These are phyloP conservation scores for Xylaria acuta DNA, from an alignment of 495 filamentous ascomycete genomes.

Conservation along the genomic window DNA sequence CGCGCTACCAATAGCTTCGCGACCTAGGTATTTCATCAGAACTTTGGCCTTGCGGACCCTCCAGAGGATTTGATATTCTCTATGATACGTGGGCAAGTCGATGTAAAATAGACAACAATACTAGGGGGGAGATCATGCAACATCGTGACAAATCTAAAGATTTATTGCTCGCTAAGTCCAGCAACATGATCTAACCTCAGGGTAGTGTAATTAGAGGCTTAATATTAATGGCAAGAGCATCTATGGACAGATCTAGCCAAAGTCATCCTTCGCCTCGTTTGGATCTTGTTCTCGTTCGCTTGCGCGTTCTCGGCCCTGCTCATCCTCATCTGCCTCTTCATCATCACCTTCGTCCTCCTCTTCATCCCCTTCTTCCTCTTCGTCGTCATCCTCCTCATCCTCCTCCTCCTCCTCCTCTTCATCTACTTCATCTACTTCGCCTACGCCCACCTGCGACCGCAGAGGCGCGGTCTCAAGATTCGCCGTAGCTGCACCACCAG, in stretches of 20 bases:
- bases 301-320: not conserved
- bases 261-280: conserved; percentile 27
- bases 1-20: not conserved
- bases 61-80: not conserved
- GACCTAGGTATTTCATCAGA: not conserved
- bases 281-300: conserved; percentile 4
- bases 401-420: conserved; percentile 5
- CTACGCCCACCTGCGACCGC: conserved; percentile 31
- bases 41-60: not conserved
- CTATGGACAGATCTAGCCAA: conserved; percentile 19
- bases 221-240: not conserved
- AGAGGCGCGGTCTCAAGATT: conserved; percentile 58
- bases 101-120: not conserved
- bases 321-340: not conserved
- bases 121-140: not conserved
- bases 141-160: not conserved
- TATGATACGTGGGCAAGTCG: not conserved
- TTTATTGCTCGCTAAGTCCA: not conserved
- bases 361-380: not conserved
- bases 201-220: not conserved
- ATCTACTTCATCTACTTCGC: conserved; percentile 15
- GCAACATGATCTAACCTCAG: not conserved
- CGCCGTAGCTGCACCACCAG: conserved; percentile 37
- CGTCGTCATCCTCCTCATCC: not conserved
- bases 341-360: not conserved